Percentiles rank a stretch among this genome's conserved stretches.
Conservation (phyloP, 805 yeast genomes). For the Wickerhamia fluorescens region DNA sequence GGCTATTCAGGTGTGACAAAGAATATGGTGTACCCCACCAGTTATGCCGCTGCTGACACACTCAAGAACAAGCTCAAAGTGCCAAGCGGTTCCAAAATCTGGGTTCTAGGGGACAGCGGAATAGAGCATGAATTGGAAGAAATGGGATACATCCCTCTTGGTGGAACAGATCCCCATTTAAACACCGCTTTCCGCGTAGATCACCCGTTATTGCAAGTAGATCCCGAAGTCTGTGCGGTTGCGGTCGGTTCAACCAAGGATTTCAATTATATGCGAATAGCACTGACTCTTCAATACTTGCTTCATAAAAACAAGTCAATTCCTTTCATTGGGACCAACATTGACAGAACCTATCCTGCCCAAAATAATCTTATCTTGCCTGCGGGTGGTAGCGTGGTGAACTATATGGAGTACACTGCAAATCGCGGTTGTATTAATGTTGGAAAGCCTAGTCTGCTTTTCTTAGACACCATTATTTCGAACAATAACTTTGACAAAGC, state of each 20-base stretch:
- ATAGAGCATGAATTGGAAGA: constrained; percentile 28
- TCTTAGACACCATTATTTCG: constrained; percentile 23
- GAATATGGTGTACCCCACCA: constrained; percentile 28
- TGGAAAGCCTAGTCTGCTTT: constrained; percentile 30
- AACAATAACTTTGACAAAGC: constrained; percentile 19
- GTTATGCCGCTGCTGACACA: constrained; percentile 28
- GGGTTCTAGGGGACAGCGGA: constrained; percentile 36
- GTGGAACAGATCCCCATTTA: constrained; percentile 26
- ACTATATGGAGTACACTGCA: constrained; percentile 30
- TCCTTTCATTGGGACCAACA: constrained; percentile 35
- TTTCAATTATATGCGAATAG: constrained; percentile 30
- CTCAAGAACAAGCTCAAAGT: constrained; percentile 11
- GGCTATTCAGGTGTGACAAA: constrained; percentile 24
- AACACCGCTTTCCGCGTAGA: constrained; percentile 18
- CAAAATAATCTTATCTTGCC: constrained; percentile 30
- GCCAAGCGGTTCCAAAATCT: constrained; percentile 25
- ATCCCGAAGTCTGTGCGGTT: constrained; percentile 33
- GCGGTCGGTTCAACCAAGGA: constrained; percentile 34
- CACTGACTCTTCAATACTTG: constrained; percentile 32
- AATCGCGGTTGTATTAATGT: constrained; percentile 26
- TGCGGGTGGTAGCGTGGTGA: constrained; percentile 36
- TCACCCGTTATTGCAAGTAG: constrained; percentile 22
- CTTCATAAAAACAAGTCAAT: constrained; percentile 21
- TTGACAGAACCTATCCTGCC: constrained; percentile 36
- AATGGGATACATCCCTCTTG: constrained; percentile 26